These are phyloP conservation scores for Trypanosoma melophagium DNA, from an alignment of 208 protist genomes.

Conservation along the genomic window DNA sequence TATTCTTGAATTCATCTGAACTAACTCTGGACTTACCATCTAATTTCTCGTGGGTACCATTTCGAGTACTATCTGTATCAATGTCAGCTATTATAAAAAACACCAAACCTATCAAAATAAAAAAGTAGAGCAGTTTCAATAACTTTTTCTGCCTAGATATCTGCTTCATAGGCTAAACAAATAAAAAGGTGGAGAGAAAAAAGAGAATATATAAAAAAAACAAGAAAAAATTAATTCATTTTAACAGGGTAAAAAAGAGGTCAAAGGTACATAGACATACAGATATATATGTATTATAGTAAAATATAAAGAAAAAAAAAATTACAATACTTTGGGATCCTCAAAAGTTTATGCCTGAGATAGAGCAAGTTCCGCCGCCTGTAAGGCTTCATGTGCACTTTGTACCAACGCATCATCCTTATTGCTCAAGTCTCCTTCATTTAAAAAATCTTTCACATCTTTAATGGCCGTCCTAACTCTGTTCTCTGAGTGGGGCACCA, in stretches of 20 bases:
- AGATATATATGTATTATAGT: background rate
- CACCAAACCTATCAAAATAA: too few relatives aligned
- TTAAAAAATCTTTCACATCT: conserved; percentile 66
- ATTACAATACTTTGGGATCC: background rate
- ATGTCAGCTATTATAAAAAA: too few relatives aligned
- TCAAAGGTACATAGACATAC: too few relatives aligned
- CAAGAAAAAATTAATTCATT: too few relatives aligned
- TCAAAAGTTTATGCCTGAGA: conserved; percentile 19
- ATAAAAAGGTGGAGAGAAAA: too few relatives aligned
- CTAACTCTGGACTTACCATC: background rate
- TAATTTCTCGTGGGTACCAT: too few relatives aligned
- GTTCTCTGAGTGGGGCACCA: conserved; percentile 77
- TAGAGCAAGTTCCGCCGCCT: conserved; percentile 23
- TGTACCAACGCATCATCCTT: conserved; percentile 41
- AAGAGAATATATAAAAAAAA: too few relatives aligned
- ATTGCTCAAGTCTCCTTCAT: conserved; percentile 38
- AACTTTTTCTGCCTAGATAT: too few relatives aligned
- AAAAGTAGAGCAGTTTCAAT: too few relatives aligned
- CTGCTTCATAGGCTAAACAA: too few relatives aligned
- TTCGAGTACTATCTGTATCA: too few relatives aligned
- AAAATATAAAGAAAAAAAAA: conserved; percentile 19
- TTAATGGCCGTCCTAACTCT: conserved; percentile 47
- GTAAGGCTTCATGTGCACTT: conserved; percentile 23
- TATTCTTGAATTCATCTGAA: background rate
- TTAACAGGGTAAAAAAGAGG: too few relatives aligned